A percentile compares a stretch with the other conserved stretches of the same genome.
These are phyloP conservation scores for Durotheca rogersii DNA, from an alignment of 495 filamentous ascomycete species.

Conservation along the genomic window DNA sequence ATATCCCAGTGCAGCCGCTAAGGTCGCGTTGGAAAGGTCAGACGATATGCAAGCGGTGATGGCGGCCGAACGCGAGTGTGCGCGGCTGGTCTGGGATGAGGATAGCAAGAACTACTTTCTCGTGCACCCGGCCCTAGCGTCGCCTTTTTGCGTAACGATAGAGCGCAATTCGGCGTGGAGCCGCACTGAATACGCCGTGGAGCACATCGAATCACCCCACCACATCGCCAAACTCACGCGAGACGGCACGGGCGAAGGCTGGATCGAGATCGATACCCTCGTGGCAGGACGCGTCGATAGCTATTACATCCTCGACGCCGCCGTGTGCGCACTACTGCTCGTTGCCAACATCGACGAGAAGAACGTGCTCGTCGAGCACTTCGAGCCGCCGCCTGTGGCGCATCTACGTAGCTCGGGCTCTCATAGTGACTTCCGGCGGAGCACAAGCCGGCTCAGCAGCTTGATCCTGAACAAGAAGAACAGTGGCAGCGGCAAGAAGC, in stretches of 20 bases:
- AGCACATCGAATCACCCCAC: slow-evolving; percentile 58
- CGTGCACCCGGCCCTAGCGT: slow-evolving; percentile 66
- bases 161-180: slow-evolving; percentile 53
- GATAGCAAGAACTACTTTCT: slow-evolving; percentile 65
- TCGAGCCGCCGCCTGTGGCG: slow-evolving; percentile 52
- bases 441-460: slow-evolving; percentile 31
- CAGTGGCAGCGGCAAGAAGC: slow-evolving; percentile 42
- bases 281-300: slow-evolving; percentile 55
- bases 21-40: slow-evolving; percentile 67
- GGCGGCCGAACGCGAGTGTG: slow-evolving; percentile 70
- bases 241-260: slow-evolving; percentile 54
- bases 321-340: slow-evolving; percentile 65
- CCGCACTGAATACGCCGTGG: slow-evolving; percentile 61
- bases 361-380: slow-evolving; percentile 47
- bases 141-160: slow-evolving; percentile 56
- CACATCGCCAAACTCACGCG: slow-evolving; percentile 52
- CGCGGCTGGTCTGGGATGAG: slow-evolving; percentile 68
- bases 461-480: slow-evolving; percentile 24
- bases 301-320: slow-evolving; percentile 75
- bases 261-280: slow-evolving; percentile 54
- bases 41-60: slow-evolving; percentile 60
- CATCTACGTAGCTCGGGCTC: slow-evolving; percentile 23
- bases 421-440: slow-evolving; percentile 27
- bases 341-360: slow-evolving; percentile 65
- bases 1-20: slow-evolving; percentile 67